Evolutionary conservation across 2,329 filamentous ascomycete species (phyloP).

Genomic region (Trichoderma breve): DNA sequence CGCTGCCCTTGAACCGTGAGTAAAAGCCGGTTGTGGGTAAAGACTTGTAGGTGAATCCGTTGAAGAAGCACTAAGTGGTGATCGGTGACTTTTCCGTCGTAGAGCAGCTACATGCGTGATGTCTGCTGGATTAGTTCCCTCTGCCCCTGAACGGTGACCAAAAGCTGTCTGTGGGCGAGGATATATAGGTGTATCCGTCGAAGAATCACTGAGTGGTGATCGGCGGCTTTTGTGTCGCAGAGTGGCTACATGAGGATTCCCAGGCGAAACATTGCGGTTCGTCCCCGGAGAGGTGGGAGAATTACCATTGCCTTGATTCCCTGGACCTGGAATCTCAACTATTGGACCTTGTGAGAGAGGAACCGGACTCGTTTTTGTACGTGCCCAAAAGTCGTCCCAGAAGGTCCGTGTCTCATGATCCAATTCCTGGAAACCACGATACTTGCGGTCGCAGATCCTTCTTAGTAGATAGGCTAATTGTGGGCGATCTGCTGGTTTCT

Average conservation of each 20-base stretch:
- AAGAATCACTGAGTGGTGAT: neutral
- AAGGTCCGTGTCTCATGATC: conserved; percentile 22
- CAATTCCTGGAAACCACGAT: conserved; percentile 22
- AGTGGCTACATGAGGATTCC: neutral
- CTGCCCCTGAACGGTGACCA: neutral
- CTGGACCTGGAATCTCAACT: neutral
- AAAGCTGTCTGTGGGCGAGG: neutral
- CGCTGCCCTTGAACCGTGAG: neutral
- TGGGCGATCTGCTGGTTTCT: conserved; percentile 30
- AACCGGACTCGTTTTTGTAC: neutral
- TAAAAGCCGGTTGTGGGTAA: neutral
- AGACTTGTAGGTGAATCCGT: neutral
- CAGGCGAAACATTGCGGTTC: neutral
- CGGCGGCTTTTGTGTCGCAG: neutral
- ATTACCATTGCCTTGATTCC: neutral
- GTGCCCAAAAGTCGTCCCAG: conserved; percentile 24
- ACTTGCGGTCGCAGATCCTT: conserved; percentile 25
- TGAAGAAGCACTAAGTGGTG: neutral
- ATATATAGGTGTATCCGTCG: neutral
- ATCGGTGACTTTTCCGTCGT: neutral
- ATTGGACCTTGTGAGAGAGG: neutral
- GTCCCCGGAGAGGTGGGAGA: neutral
- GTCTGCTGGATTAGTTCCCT: neutral
- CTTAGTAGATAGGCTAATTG: conserved; percentile 25
- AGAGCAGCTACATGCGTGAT: neutral